Evolutionary conservation across 2,329 filamentous ascomycete species (phyloP), one percentile per base, ranked within the genome.

Genomic region (Allantophomopsis lycopodina): DNA sequence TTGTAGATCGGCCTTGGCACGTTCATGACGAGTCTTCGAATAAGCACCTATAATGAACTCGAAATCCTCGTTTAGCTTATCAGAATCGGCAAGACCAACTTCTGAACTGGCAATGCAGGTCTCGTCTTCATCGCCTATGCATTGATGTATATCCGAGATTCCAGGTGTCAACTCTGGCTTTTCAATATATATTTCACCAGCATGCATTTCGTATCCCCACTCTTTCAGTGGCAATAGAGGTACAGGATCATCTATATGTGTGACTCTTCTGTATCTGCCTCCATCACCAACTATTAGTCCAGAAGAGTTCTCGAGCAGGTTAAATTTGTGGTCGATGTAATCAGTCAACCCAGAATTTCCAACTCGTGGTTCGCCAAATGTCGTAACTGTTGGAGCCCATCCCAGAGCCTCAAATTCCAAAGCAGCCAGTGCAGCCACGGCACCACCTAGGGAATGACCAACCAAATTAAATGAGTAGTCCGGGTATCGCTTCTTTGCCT

Each of bases 371-470:
- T 96, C 86, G 8, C 91, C 91, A 59, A 94, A 98, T 0, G 91
- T 96, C 5, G 89, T 96, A 32, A 94, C 76, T 12, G 69, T 46
- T 2, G 88, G 76, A 7, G 79, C 60, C 77, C 80, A 91, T 14
- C 82, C 85, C n/a, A 80, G 66, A 0, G 66, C 59, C 42, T 76
- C 71, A 53, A 94, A 72, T 54, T 98, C 91, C 21, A 95, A 66
- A 1, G 74, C 84, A 1, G 88, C 91, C 3, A 98, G 71, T 1
- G 84, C 81, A 2, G 91, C 89, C 2, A 98, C 84, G 0, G 91
- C 88, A 13, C 91, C 91, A 15, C 91, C 91, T 0, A 98, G 74
- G 38, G 7, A 94, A 58, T 98, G 91, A 0, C 91, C 91, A 1
- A 94, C 76, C 3, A 98, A 66, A 17, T 82, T 77, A 12, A 96